Percentiles rank a stretch among this genome's conserved stretches.
These are phyloP conservation scores for Ananas comosus DNA, from an alignment of 176 grass and related monocot species.

Conservation along the genomic window DNA sequence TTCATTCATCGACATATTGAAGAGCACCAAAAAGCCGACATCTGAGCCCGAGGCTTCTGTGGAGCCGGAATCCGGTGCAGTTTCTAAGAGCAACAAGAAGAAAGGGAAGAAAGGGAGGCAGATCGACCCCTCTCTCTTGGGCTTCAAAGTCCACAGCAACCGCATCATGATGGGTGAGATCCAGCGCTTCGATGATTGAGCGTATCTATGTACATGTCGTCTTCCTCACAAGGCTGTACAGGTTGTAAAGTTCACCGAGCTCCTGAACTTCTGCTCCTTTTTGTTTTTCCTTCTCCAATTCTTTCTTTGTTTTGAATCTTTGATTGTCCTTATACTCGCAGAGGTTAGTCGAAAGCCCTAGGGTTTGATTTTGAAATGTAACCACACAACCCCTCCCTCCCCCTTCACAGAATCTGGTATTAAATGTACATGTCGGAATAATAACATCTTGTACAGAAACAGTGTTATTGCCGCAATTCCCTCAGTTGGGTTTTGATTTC, in stretches of 20 bases:
- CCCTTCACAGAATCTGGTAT: too few species aligned
- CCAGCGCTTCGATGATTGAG: constrained; percentile 64
- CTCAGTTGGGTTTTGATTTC: too few species aligned
- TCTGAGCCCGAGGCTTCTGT: constrained; percentile 37
- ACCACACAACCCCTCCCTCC: too few species aligned
- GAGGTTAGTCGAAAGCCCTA: too few species aligned
- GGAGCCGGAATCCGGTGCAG: constrained; percentile 34
- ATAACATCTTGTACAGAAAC: too few species aligned
- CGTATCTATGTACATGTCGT: constrained; percentile 33
- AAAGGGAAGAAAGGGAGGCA: constrained; percentile 94
- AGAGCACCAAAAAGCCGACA: constrained; percentile 75
- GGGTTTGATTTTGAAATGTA: too few species aligned
- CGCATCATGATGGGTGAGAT: constrained; percentile 99
- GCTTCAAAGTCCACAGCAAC: constrained; percentile 99
- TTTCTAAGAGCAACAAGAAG: constrained; percentile 68
- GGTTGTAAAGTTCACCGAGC: not conserved
- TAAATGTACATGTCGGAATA: too few species aligned
- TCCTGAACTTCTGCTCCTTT: too few species aligned
- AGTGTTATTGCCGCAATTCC: too few species aligned
- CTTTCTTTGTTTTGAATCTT: not conserved
- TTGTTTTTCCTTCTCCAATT: not conserved
- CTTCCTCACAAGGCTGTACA: constrained; percentile 27
- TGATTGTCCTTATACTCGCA: not conserved
- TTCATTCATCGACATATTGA: constrained; percentile 83
- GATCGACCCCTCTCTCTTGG: constrained; percentile 92